Evolutionary conservation across 2,329 filamentous ascomycete species (phyloP).

Genomic region (Nemania diffusa): DNA sequence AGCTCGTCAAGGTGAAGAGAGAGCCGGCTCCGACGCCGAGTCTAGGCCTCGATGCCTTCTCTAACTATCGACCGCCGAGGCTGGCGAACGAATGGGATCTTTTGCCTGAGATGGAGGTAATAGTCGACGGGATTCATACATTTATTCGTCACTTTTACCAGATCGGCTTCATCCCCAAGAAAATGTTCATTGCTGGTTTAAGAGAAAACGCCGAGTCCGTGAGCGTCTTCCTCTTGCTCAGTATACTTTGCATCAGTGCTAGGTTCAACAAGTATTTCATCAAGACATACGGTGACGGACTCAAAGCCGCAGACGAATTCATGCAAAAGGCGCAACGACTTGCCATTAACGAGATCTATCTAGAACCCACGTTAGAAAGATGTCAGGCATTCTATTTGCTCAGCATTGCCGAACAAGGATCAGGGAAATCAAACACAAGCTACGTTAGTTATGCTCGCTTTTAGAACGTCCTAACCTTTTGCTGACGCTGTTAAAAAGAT

Average conservation of each 20-base stretch:
- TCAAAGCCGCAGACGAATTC: constrained; percentile 64
- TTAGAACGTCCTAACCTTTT: background rate
- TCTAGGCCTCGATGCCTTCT: constrained; percentile 38
- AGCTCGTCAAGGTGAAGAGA: constrained; percentile 44
- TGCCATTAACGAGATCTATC: constrained; percentile 62
- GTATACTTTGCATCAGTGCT: constrained; percentile 67
- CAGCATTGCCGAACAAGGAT: constrained; percentile 68
- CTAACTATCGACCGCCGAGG: constrained; percentile 52
- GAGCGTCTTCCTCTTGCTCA: constrained; percentile 65
- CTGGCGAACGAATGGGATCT: constrained; percentile 59
- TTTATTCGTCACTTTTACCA: constrained; percentile 69
- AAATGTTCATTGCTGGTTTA: constrained; percentile 60
- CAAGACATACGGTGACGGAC: constrained; percentile 60
- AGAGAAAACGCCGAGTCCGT: constrained; percentile 59
- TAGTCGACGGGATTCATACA: constrained; percentile 63
- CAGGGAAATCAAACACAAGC: constrained; percentile 63
- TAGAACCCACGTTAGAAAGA: constrained; percentile 62
- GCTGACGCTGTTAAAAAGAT: constrained; percentile 53
- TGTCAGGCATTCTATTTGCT: constrained; percentile 69
- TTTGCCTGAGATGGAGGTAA: constrained; percentile 60
- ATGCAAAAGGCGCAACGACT: constrained; percentile 61
- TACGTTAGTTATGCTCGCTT: constrained; percentile 55
- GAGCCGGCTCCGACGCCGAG: constrained; percentile 41
- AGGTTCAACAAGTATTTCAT: constrained; percentile 62
- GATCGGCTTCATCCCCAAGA: constrained; percentile 67